These are phyloP conservation scores for Colletotrichum orbiculare DNA, from an alignment of 2,329 filamentous ascomycete species.

Conservation along the genomic window DNA sequence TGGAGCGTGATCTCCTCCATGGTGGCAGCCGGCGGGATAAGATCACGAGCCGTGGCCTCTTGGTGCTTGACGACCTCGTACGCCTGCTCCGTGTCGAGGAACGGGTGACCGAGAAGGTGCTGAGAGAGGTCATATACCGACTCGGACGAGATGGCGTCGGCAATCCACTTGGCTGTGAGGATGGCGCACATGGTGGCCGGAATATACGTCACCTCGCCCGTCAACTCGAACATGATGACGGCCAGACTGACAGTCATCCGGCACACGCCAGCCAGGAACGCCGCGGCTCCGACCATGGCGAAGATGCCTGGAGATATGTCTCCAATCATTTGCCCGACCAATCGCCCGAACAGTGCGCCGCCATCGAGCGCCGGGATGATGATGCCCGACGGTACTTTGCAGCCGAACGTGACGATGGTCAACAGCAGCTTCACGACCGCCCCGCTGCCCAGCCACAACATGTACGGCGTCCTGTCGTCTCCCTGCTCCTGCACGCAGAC, in stretches of 20 bases:
- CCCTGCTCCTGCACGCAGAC: conserved; percentile 61
- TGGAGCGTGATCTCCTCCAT: conserved; percentile 67
- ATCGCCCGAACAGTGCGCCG: conserved; percentile 67
- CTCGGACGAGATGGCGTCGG: conserved; percentile 63
- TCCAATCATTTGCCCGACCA: conserved; percentile 54
- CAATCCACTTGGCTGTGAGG: conserved; percentile 68
- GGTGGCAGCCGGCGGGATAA: conserved; percentile 63
- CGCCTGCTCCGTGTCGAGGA: conserved; percentile 64
- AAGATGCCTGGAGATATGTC: conserved; percentile 67
- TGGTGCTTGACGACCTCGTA: conserved; percentile 15
- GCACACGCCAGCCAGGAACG: conserved; percentile 68
- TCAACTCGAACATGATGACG: conserved; percentile 72
- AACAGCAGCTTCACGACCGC: conserved; percentile 65
- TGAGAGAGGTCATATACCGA: conserved; percentile 71
- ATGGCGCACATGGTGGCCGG: conserved; percentile 70
- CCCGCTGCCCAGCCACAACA: conserved; percentile 63
- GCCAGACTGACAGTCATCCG: conserved; percentile 68
- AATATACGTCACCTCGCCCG: conserved; percentile 67
- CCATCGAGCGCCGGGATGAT: conserved; percentile 70
- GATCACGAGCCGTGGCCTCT: conserved; percentile 50
- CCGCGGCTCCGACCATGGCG: conserved; percentile 69
- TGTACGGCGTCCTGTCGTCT: conserved; percentile 52
- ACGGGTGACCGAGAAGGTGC: conserved; percentile 67
- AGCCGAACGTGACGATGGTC: conserved; percentile 68
- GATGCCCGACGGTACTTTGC: conserved; percentile 69